phyloP scores from a whole-genome alignment of 2,329 filamentous ascomycete genomes.

The Aspergillus ochraceus region DNA sequence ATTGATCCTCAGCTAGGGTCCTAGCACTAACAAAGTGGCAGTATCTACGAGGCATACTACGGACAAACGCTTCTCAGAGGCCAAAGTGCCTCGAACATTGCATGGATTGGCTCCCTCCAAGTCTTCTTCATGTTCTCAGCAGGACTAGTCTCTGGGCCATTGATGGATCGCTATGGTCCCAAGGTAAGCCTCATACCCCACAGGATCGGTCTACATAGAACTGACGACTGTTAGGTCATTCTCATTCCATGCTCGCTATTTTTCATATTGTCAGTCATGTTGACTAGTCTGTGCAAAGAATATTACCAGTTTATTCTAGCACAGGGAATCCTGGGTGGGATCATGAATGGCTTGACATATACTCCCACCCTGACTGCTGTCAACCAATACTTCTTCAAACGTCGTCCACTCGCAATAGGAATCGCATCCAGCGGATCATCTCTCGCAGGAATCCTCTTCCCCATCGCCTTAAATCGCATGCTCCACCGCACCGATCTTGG shows the following conservation, averaged over 20 bases:
- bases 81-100: conserved; percentile 41
- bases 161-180: conserved; percentile 23
- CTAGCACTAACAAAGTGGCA: neutral
- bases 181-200: conserved; percentile 5
- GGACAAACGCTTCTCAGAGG: conserved; percentile 39
- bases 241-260: conserved; percentile 11
- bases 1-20: neutral
- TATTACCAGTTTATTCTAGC: conserved; percentile 55
- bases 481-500: conserved; percentile 46
- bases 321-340: conserved; percentile 21
- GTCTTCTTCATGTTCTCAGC: conserved; percentile 21
- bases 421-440: conserved; percentile 50
- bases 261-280: conserved; percentile 61
- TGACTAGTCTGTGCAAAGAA: conserved; percentile 57
- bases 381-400: conserved; percentile 51
- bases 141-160: conserved; percentile 20
- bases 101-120: conserved; percentile 49
- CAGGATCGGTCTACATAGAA: too few relatives aligned
- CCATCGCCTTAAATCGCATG: conserved; percentile 50
- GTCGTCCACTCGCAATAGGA: conserved; percentile 50
- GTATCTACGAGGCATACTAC: conserved; percentile 50
- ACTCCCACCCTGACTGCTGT: conserved; percentile 49
- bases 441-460: conserved; percentile 56
- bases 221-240: conserved; percentile 8
- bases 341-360: conserved; percentile 41